Evolutionary conservation across 1,139 yeast species (phyloP).

Genomic region (Meyerozyma carpophila): DNA sequence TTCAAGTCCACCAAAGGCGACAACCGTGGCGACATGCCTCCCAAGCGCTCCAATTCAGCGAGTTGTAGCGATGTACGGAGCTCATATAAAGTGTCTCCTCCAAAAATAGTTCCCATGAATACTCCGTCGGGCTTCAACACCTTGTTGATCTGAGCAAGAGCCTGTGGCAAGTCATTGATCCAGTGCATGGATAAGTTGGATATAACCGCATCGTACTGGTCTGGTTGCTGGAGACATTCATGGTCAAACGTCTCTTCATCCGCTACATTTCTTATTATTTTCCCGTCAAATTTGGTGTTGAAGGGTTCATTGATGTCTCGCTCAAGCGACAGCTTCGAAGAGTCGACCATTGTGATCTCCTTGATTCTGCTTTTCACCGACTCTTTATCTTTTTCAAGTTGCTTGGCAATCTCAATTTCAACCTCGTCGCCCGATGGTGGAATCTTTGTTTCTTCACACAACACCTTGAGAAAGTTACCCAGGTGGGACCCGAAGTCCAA

Average conservation of each 20-base stretch:
- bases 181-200: slow-evolving; percentile 77
- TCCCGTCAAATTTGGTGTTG: slow-evolving; percentile 37
- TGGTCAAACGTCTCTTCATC: slow-evolving; percentile 64
- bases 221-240: slow-evolving; percentile 27
- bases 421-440: slow-evolving; percentile 24
- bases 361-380: slow-evolving; percentile 49
- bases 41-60: slow-evolving; percentile 75
- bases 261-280: slow-evolving; percentile 44
- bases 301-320: slow-evolving; percentile 36
- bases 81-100: slow-evolving; percentile 81
- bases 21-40: slow-evolving; percentile 76
- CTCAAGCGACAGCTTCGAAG: slow-evolving; percentile 47
- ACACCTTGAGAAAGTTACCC: slow-evolving; percentile 48
- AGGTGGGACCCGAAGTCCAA: slow-evolving; percentile 73
- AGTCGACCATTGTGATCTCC: slow-evolving; percentile 64
- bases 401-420: slow-evolving; percentile 24
- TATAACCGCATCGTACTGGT: slow-evolving; percentile 64
- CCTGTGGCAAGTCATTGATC: slow-evolving; percentile 76
- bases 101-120: slow-evolving; percentile 78
- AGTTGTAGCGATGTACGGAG: slow-evolving; percentile 73
- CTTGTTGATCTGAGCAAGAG: slow-evolving; percentile 51
- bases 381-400: slow-evolving; percentile 48
- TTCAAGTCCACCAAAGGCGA: slow-evolving; percentile 77
- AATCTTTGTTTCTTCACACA: slow-evolving; percentile 24
- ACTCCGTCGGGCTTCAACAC: slow-evolving; percentile 76